phyloP scores from a whole-genome alignment of 805 yeast genomes.

The Metschnikowia sp. region DNA sequence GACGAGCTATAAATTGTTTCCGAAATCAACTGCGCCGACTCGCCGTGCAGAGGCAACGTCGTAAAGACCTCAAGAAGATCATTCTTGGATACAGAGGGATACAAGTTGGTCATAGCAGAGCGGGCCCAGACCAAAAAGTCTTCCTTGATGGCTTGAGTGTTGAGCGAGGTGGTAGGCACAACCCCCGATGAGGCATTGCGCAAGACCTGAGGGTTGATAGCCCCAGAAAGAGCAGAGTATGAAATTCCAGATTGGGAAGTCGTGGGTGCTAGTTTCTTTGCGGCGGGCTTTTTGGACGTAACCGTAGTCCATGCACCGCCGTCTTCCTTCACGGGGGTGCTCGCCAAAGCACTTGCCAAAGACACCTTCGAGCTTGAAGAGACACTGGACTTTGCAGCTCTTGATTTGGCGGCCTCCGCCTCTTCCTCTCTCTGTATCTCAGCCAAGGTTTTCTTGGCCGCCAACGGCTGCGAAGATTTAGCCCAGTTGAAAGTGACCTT shows the following conservation, averaged over 20 bases:
- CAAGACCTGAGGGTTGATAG: constrained; percentile 35
- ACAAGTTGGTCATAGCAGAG: constrained; percentile 59
- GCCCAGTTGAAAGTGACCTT: constrained; percentile 44
- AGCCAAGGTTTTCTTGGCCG: constrained; percentile 49
- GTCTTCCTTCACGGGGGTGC: constrained; percentile 21
- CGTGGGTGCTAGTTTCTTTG: constrained; percentile 16
- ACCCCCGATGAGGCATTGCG: constrained; percentile 36
- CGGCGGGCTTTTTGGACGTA: constrained; percentile 33
- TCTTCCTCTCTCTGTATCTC: constrained; percentile 63
- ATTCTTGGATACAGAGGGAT: constrained; percentile 70
- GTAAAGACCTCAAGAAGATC: constrained; percentile 78
- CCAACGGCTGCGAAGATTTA: constrained; percentile 18
- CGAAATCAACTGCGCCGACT: constrained; percentile 80
- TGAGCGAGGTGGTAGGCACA: constrained; percentile 19
- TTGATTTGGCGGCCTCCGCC: constrained; percentile 29
- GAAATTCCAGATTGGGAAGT: constrained; percentile 13
- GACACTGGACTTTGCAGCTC: constrained; percentile 21
- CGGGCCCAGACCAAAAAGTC: constrained; percentile 75
- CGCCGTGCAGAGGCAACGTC: constrained; percentile 71
- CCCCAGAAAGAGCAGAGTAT: constrained; percentile 19
- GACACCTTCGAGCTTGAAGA: constrained; percentile 28
- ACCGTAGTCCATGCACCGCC: constrained; percentile 42
- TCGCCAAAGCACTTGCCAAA: constrained; percentile 34
- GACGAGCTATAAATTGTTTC: constrained; percentile 89
- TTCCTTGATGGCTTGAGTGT: constrained; percentile 35